Conservation (phyloP, 768 basidiomycete genomes). For the Coprinopsis strossmayeri region DNA sequence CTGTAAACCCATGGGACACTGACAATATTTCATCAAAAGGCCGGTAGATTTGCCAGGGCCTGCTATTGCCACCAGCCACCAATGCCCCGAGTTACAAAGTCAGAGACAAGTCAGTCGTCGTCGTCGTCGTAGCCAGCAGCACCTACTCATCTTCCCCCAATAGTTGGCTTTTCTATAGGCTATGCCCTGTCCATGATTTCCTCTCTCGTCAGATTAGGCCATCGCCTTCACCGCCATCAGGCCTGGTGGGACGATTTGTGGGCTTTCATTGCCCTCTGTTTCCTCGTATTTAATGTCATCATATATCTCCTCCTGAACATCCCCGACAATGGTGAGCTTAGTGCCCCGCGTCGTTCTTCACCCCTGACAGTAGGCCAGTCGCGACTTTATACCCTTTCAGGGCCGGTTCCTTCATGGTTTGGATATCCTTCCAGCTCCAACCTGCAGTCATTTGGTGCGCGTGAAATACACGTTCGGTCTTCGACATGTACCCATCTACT, state of each 20-base stretch:
- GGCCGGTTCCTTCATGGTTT: background rate
- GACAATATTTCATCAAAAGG: too few species aligned
- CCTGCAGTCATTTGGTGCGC: slow-evolving; percentile 1
- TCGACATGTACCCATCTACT: background rate
- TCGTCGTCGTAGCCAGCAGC: background rate
- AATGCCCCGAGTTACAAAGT: background rate
- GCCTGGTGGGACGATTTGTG: slow-evolving; percentile 3
- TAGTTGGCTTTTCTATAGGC: background rate
- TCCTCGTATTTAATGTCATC: background rate
- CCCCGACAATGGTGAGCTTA: background rate
- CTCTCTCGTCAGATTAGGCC: background rate
- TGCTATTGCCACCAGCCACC: too few species aligned
- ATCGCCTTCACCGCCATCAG: background rate
- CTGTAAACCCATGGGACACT: too few species aligned
- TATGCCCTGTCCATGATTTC: background rate
- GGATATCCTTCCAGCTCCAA: background rate
- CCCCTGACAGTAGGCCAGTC: background rate
- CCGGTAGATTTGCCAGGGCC: too few species aligned
- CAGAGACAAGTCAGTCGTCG: background rate
- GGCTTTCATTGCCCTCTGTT: background rate
- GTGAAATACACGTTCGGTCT: background rate
- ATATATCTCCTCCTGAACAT: background rate
- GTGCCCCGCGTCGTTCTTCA: background rate
- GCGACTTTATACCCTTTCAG: background rate
- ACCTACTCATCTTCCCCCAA: background rate